Base-by-base conservation (phyloP, 2,329 filamentous ascomycete species). In the Trichoderma koningiopsis region DNA sequence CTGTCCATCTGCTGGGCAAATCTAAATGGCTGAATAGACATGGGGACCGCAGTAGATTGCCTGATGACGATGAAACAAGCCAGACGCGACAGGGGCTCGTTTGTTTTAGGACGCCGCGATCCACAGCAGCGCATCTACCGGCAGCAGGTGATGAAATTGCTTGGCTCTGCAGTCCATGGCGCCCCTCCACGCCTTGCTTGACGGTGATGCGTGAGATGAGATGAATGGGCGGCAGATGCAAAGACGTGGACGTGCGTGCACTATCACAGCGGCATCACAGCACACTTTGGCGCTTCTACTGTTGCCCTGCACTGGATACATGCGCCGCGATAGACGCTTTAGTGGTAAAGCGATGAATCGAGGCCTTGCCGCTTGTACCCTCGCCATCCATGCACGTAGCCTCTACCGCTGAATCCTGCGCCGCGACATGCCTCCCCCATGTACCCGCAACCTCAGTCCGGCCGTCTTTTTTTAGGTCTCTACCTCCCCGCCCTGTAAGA, bases 401-500 rank as follows among this genome's bases (percentile, higher is more conserved):
- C 55, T 57, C 8, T 57, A 57, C 55, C 8, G 27, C 16, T 4
- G 13, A 3, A 8, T n/a, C 11, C 14, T 19, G 3, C n/a, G 33
- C 14, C 27, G 16, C 27, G 31, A 11, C 16, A 37, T 47, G 52
- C 24, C 43, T 65, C 19, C 31, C 33, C 31, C 31, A 24, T 52
- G 43, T 62, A 62, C 4, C 6, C 40, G 24, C 19, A 33, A 62
- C 59, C 40, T 52, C 27, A 10, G 6, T 3, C 29, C 10, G 4
- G 6, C 31, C 33, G 14, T 16, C 22, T 35, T 24, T 66, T 52
- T 66, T 53, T 63, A 63, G 60, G 35, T 35, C 55, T 40, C 47
- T 49, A 43, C 40, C 40, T n/a, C 58, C 59, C 59, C 40, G 59
- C 59, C 59, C 63, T 66, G 63, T 66, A 35, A 66, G 52, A 66